Percentiles rank a stretch among this genome's conserved stretches.
phyloP scores from a whole-genome alignment of 208 protist genomes.

The Acanthamoeba royreba region DNA sequence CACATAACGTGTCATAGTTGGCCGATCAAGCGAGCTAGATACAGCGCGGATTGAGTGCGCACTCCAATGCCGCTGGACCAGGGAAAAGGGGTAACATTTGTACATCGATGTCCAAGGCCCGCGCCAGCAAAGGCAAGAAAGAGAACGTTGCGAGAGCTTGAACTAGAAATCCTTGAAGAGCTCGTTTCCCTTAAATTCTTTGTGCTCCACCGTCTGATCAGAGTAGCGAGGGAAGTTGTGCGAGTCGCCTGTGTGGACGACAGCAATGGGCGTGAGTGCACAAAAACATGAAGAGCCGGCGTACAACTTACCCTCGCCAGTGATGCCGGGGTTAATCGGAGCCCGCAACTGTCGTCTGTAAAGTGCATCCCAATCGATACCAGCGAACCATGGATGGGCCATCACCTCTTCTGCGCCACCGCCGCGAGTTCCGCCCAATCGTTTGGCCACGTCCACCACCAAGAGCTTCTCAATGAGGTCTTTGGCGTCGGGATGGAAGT shows the following conservation, averaged over 20 bases:
- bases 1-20: too few species aligned
- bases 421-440: slow-evolving; percentile 52
- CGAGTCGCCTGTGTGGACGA: background rate
- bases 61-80: too few species aligned
- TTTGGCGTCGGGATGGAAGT: slow-evolving; percentile 70
- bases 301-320: background rate
- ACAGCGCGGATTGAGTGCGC: too few species aligned
- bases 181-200: slow-evolving; percentile 6
- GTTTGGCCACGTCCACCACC: background rate
- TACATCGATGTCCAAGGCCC: too few species aligned
- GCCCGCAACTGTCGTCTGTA: background rate
- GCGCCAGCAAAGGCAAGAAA: too few species aligned
- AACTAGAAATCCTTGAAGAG: slow-evolving; percentile 39
- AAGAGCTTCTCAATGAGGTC: slow-evolving; percentile 85
- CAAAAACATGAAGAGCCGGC: too few species aligned
- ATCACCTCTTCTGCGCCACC: slow-evolving; percentile 64
- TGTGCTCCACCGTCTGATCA: slow-evolving; percentile 39
- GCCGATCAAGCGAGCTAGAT: too few species aligned
- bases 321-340: slow-evolving; percentile 18
- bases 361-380: slow-evolving; percentile 43
- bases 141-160: too few species aligned
- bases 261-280: background rate
- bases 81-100: too few species aligned
- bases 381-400: slow-evolving; percentile 64
- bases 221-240: slow-evolving; percentile 9